phyloP scores from a whole-genome alignment of 768 basidiomycete genomes.

The Tylopilus felleus region DNA sequence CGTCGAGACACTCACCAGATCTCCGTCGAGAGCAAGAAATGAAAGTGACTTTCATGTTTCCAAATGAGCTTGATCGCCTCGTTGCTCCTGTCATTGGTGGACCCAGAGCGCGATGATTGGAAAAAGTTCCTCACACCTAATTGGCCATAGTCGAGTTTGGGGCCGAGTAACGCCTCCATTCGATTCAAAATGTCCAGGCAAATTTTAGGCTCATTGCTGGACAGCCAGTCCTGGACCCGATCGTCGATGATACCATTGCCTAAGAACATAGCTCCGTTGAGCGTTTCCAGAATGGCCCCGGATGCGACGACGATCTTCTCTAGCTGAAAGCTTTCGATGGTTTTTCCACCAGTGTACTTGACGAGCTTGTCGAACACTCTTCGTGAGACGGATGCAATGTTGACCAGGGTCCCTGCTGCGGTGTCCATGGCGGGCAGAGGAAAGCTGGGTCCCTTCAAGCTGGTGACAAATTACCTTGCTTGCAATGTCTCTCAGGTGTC shows the following conservation, averaged over 20 bases:
- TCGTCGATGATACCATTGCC: neutral
- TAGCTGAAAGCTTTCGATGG: neutral
- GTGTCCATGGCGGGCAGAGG: no score
- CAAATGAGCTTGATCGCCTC: conserved; percentile 6
- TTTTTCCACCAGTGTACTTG: neutral
- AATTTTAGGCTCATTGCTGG: neutral
- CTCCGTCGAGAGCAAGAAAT: conserved; percentile 10
- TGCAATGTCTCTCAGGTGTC: no score
- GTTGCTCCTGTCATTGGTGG: neutral
- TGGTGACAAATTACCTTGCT: no score
- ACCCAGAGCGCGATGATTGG: neutral
- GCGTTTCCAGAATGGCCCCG: neutral
- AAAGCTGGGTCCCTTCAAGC: no score
- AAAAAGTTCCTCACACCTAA: neutral
- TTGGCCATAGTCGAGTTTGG: neutral
- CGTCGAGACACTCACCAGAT: conserved; percentile 5
- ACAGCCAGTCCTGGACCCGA: conserved; percentile 9
- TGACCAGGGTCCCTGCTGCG: no score
- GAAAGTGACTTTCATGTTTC: conserved; percentile 3
- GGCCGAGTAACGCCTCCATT: conserved; percentile 6
- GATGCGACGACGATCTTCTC: conserved; percentile 3
- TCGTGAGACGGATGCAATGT: no score
- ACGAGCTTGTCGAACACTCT: no score
- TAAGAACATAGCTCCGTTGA: neutral
- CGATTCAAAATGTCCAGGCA: conserved; percentile 6